Evolutionary conservation across 768 basidiomycete species (phyloP).

Genomic region (Flagelloscypha sp.): DNA sequence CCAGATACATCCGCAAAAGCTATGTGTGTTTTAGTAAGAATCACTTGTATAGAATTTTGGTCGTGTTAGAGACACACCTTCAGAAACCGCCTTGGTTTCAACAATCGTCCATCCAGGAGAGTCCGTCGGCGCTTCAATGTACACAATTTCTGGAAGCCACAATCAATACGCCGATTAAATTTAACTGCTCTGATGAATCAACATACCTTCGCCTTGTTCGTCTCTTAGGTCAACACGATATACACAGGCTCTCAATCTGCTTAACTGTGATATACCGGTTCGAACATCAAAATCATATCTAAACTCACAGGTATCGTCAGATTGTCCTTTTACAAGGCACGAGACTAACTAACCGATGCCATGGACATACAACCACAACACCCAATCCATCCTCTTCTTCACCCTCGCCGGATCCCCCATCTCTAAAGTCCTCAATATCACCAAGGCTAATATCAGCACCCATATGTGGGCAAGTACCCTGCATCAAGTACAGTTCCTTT

Average conservation of each 20-base stretch:
- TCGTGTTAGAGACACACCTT: constrained; percentile 38
- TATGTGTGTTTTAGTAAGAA: constrained; percentile 20
- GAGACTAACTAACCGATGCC: constrained; percentile 61
- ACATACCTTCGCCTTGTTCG: constrained; percentile 26
- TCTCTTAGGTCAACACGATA: constrained; percentile 47
- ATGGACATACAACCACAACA: constrained; percentile 63
- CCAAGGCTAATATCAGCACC: constrained; percentile 77
- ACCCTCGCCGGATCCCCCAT: no score
- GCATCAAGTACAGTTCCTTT: constrained; percentile 69
- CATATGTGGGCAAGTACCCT: constrained; percentile 72
- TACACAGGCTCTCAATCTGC: constrained; percentile 61
- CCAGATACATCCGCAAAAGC: constrained; percentile 62
- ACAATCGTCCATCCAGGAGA: constrained; percentile 55
- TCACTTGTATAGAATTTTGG: constrained; percentile 1
- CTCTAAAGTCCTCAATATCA: no score
- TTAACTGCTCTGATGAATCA: no score
- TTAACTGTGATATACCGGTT: constrained; percentile 64
- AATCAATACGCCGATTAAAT: no score
- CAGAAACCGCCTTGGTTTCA: constrained; percentile 63
- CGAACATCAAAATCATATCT: constrained; percentile 70
- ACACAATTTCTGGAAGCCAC: constrained; percentile 52
- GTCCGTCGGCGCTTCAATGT: constrained; percentile 48
- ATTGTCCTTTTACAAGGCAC: no score
- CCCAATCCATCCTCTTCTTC: constrained; percentile 43
- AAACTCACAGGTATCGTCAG: no score